Base-by-base conservation (phyloP, 106 monocot genomes). In the Amphibolis antarctica region DNA sequence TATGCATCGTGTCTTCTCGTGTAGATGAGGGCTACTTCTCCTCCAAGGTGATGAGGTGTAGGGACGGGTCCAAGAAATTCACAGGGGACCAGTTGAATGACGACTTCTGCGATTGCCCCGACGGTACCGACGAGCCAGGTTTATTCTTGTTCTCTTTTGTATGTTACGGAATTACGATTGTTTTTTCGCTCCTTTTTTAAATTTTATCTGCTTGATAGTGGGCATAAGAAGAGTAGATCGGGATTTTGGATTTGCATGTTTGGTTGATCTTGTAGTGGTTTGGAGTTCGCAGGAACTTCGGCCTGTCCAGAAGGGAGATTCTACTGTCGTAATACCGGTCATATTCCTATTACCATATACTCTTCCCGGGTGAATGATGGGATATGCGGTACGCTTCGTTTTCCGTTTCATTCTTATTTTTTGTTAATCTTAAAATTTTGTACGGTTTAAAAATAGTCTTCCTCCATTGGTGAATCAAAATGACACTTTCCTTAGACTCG, bases 41-140 rank as follows among this genome's bases (percentile, higher is more conserved):
- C 27, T 58, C 80, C n/a, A 72, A 67, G 47, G 79, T 87, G 69
- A 91, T 98, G 46, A 82, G 79, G 63, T 98, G 90, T 80, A 98
- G 79, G 75, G 90, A 98, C 56, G 96, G 90, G 77, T 87, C 90
- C 47, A 91, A 75, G 75, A 91, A 80, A 55, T 91, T 98, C 73
- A 75, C 74, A 17, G 82, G 55, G 63, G 78, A 91, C 23, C 77
- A 79, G 69, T 87, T 98, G 49, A 98, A 98, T 62, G 96, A 98
- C 53, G 90, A 91, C 20, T 98, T 98, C 70, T 98, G 96, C 59
- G 96, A 98, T 62, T 98, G 96, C 53, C 74, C 77, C 0, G 96
- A 98, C 70, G 96, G 96, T 45, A 98, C 90, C 25, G 96, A 98
- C 65, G 96, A 98, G 62, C 96, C 96, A 46, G 98, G 98, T 88